These are phyloP conservation scores for Didymellaceae sp. DNA, from an alignment of 2,329 filamentous ascomycete genomes.

Conservation along the genomic window DNA sequence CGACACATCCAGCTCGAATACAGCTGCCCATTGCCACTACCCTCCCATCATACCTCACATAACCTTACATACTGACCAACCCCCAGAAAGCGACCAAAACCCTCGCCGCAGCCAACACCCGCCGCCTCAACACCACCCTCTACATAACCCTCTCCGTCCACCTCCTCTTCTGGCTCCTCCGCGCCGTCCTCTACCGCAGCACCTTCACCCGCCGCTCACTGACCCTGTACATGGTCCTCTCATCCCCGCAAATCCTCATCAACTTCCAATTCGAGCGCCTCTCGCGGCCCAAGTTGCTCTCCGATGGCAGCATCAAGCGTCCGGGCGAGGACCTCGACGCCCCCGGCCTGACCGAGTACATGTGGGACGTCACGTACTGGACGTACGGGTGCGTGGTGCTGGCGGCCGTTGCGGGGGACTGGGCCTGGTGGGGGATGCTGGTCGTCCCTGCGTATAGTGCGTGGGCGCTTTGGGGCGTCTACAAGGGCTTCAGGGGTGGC, in stretches of 20 bases:
- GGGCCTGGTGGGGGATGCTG: constrained; percentile 71
- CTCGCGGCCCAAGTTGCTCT: constrained; percentile 76
- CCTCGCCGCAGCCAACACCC: constrained; percentile 78
- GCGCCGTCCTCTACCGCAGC: constrained; percentile 68
- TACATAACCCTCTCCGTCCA: constrained; percentile 76
- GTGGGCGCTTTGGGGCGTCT: constrained; percentile 55
- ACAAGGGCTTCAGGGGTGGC: constrained; percentile 51
- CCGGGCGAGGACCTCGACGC: constrained; percentile 89
- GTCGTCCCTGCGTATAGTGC: constrained; percentile 56
- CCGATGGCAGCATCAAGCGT: constrained; percentile 67
- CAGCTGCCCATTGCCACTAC: not conserved
- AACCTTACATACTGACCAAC: not conserved
- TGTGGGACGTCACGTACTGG: constrained; percentile 97
- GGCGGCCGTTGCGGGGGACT: constrained; percentile 82
- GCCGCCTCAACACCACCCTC: constrained; percentile 81
- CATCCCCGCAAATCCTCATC: constrained; percentile 76
- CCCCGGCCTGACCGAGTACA: constrained; percentile 90
- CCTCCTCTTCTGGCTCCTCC: constrained; percentile 73
- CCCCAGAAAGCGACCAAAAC: constrained; percentile 60
- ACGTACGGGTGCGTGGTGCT: constrained; percentile 79
- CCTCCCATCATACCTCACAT: not conserved
- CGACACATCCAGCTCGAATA: not conserved
- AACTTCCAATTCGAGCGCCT: constrained; percentile 86
- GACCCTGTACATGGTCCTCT: constrained; percentile 74
- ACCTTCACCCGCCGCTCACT: constrained; percentile 61